These are phyloP conservation scores for Salvia rosmarinus DNA, from an alignment of 257 asterid genomes.

Conservation along the genomic window DNA sequence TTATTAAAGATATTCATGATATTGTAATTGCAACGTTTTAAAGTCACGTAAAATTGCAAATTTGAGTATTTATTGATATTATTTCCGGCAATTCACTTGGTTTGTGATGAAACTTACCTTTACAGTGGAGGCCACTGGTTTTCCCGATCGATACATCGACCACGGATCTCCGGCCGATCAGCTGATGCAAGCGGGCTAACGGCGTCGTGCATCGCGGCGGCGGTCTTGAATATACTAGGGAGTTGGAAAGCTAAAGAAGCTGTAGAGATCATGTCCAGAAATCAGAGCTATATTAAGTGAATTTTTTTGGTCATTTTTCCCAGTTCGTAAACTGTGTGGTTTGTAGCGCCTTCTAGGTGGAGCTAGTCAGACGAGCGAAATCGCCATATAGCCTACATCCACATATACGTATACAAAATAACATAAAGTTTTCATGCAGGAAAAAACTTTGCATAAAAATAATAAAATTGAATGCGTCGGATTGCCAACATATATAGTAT, in stretches of 20 bases:
- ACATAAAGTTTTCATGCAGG: no score
- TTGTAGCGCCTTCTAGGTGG: not conserved
- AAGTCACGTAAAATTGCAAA: no score
- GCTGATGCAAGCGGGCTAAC: conserved; percentile 61
- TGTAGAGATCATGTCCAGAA: conserved; percentile 51
- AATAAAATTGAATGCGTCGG: no score
- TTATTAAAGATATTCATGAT: no score
- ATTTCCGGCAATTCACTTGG: no score
- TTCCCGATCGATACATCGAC: conserved; percentile 72
- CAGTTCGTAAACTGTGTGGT: not conserved
- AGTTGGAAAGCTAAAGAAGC: conserved; percentile 55
- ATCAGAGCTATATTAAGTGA: not conserved
- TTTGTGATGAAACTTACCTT: not conserved
- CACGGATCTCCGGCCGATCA: conserved; percentile 70
- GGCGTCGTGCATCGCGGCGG: conserved; percentile 60
- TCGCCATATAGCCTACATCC: not conserved
- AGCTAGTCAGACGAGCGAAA: not conserved
- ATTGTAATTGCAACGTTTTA: no score
- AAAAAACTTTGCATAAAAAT: no score
- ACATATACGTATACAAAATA: no score
- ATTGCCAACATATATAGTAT: no score
- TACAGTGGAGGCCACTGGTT: conserved; percentile 78
- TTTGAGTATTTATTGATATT: no score
- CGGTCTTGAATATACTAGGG: conserved; percentile 61
- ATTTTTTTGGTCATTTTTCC: not conserved